Evolutionary conservation across 176 grass and related monocot genomes (phyloP), one percentile per base, ranked within the genome.

Genomic region (Puccinellia tenuiflora): DNA sequence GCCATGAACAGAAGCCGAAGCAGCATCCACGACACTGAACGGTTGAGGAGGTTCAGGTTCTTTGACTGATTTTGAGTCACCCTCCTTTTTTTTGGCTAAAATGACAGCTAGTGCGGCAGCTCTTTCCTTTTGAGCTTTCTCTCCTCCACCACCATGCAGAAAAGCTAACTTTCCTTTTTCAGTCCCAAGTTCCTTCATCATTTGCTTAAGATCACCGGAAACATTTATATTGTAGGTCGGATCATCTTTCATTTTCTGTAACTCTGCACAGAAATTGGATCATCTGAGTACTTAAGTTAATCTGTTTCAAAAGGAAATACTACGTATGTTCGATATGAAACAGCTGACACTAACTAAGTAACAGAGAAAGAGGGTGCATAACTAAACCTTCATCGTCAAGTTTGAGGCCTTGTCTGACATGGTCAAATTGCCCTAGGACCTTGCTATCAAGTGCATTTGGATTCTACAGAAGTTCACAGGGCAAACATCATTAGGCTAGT

Each of bases 21-120:
- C 95, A 82, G 88, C 96, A 94, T 98, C 96, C n/a, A 98, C 96
- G 28, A 98, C 92, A 91, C 96, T 98, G 76, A 98, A 98, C 75
- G 82, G 14, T 76, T 90, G 90, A 24, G 62, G 63, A 51, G 92
- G 70, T 73, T 95, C 90, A 72, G 86, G 60, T 77, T 90, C 92
- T 89, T 88, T 88, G 85, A 47, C 69, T 21, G 91, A 90, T 75
- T 93, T 91, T 31, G 86, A 79, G 39, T 85, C 90, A 81, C 91
- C 71, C 78, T 90, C 86, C 69, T 92, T 77, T 75, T 78, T 88
- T 78, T 84, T 79, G 82, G 85, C 92, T 31, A 88, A 83, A 80
- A 90, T 88, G 40, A 85, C 82, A 86, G 90, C 90, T 79, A 95
- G 85, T 38, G 96, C 92, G 16, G 92, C 96, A 50, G 83, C 92